Percentiles rank a stretch among this genome's conserved stretches.
Conservation (phyloP, 768 basidiomycete species). For the Pulveroboletus sp. region DNA sequence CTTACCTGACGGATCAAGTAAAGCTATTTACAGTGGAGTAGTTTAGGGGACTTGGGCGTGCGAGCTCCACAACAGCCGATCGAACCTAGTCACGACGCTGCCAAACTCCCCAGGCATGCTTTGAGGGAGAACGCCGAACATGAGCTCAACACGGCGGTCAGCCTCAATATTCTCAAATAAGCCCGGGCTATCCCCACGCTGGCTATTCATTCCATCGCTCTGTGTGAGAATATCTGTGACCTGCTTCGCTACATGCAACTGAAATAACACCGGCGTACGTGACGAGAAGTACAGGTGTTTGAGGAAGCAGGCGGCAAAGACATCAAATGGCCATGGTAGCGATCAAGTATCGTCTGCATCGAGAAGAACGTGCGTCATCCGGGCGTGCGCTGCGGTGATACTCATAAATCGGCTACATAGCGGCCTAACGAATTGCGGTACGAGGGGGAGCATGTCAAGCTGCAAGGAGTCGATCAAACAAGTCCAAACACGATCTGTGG, state of each 20-base stretch:
- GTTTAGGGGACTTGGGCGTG: too few species aligned
- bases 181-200: neutral
- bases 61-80: too few species aligned
- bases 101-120: neutral
- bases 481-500: slow-evolving; percentile 20
- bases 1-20: neutral
- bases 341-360: neutral
- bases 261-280: neutral
- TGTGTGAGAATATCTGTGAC: neutral
- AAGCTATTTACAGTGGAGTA: too few species aligned
- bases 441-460: too few species aligned
- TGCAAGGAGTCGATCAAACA: slow-evolving; percentile 20
- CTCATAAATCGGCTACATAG: too few species aligned
- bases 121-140: too few species aligned
- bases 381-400: too few species aligned
- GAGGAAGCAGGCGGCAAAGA: neutral
- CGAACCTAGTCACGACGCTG: too few species aligned
- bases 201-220: neutral
- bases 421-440: too few species aligned
- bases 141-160: neutral
- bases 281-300: neutral
- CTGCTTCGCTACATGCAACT: neutral
- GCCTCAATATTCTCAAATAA: neutral
- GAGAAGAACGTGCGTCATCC: neutral
- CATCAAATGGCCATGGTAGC: neutral